Percentiles rank a stretch among this genome's conserved stretches.
Evolutionary conservation across 2,329 filamentous ascomycete genomes (phyloP).

Genomic region (Alternaria novae-zelandiae): DNA sequence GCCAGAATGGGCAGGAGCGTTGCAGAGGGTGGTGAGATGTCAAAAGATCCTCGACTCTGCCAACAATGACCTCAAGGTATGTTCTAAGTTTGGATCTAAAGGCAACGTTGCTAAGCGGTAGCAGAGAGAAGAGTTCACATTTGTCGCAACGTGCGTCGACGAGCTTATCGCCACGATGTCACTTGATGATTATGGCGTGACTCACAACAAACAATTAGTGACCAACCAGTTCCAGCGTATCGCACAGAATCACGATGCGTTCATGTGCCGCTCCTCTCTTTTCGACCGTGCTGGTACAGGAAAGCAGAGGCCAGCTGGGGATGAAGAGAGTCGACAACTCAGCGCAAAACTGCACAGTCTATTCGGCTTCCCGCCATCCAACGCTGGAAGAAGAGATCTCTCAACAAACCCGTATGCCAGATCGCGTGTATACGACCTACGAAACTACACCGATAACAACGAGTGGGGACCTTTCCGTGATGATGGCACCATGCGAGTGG

Average conservation of each 20-base stretch:
- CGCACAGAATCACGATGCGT: slow-evolving; percentile 61
- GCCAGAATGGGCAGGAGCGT: slow-evolving; percentile 38
- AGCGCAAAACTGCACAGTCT: slow-evolving; percentile 75
- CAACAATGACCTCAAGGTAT: slow-evolving; percentile 50
- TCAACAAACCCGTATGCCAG: slow-evolving; percentile 66
- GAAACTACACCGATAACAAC: slow-evolving; percentile 67
- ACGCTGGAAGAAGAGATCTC: slow-evolving; percentile 35
- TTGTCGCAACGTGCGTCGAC: slow-evolving; percentile 51
- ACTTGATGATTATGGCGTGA: slow-evolving; percentile 50
- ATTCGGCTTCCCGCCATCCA: slow-evolving; percentile 66
- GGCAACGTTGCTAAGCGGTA: not conserved
- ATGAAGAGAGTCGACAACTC: slow-evolving; percentile 61
- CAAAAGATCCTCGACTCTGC: slow-evolving; percentile 56
- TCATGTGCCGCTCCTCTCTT: slow-evolving; percentile 69
- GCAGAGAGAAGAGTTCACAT: slow-evolving; percentile 43
- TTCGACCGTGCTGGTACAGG: slow-evolving; percentile 57
- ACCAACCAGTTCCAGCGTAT: slow-evolving; percentile 49
- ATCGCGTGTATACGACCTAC: slow-evolving; percentile 74
- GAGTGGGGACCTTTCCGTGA: slow-evolving; percentile 75
- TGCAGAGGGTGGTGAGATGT: slow-evolving; percentile 39
- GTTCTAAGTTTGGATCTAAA: not conserved
- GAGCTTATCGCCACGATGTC: slow-evolving; percentile 42
- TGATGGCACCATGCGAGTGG: slow-evolving; percentile 67
- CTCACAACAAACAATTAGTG: slow-evolving; percentile 54
- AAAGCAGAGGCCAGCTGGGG: slow-evolving; percentile 48